phyloP scores from a whole-genome alignment of 768 basidiomycete species.

The Serendipita sp. region DNA sequence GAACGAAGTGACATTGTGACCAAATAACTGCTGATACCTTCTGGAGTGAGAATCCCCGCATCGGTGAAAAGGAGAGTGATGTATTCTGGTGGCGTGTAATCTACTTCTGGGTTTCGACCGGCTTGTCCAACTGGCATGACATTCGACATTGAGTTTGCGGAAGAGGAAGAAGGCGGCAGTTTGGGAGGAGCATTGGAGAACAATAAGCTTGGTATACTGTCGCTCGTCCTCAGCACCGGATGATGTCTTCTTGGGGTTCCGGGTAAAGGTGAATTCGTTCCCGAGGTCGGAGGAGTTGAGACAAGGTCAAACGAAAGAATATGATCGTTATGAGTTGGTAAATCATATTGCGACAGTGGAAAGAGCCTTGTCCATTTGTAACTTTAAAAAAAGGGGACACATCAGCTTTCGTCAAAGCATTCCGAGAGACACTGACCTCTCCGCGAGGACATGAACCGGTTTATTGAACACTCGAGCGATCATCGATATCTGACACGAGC shows the following conservation, averaged over 20 bases:
- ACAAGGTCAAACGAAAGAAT: slow-evolving; percentile 44
- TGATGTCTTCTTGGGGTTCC: slow-evolving; percentile 8
- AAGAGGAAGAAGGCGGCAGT: not conserved
- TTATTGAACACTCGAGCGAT: slow-evolving; percentile 89
- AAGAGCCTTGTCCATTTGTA: slow-evolving; percentile 97
- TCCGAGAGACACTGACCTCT: slow-evolving; percentile 36
- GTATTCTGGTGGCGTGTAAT: slow-evolving; percentile 85
- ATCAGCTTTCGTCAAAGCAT: slow-evolving; percentile 5
- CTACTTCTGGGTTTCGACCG: slow-evolving; percentile 70
- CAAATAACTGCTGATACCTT: slow-evolving; percentile 86
- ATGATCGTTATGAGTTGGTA: slow-evolving; percentile 62
- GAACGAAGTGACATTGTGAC: slow-evolving; percentile 58
- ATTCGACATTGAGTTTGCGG: slow-evolving; percentile 3
- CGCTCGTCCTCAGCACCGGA: slow-evolving; percentile 11
- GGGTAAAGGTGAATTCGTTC: not conserved
- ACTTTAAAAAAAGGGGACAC: slow-evolving; percentile 25
- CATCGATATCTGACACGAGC: slow-evolving; percentile 91
- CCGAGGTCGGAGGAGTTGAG: slow-evolving; percentile 16
- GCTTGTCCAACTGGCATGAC: slow-evolving; percentile 70
- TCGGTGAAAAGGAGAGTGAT: slow-evolving; percentile 91
- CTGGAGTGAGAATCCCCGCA: slow-evolving; percentile 81
- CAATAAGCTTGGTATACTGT: slow-evolving; percentile 6
- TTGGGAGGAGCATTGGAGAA: slow-evolving; percentile 10
- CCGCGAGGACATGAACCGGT: slow-evolving; percentile 90
- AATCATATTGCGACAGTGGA: slow-evolving; percentile 79